Percentiles rank a stretch among this genome's conserved stretches.
Conservation (phyloP, 2,329 filamentous ascomycete species). For the Botrytis tulipae region DNA sequence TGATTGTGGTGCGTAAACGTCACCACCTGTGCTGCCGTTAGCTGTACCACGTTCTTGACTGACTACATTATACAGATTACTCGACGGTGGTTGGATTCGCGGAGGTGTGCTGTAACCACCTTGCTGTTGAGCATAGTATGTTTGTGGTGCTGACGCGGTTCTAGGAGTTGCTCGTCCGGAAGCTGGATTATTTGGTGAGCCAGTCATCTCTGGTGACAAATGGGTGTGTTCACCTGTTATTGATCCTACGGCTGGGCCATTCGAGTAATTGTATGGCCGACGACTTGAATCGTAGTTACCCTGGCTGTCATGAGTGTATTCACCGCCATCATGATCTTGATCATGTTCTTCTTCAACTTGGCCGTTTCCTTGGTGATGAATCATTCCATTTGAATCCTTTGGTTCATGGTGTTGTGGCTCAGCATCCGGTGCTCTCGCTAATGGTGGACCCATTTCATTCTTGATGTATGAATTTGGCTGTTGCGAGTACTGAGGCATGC, state of each 20-base stretch:
- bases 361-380: conserved; percentile 56
- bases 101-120: conserved; percentile 74
- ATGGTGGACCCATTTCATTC: conserved; percentile 84
- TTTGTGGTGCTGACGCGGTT: conserved; percentile 67
- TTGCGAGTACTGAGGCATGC: conserved; percentile 65
- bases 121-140: conserved; percentile 67
- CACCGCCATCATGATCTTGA: conserved; percentile 71
- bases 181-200: conserved; percentile 75
- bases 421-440: conserved; percentile 57
- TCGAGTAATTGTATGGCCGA: conserved; percentile 72
- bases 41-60: conserved; percentile 70
- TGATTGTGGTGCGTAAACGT: conserved; percentile 67
- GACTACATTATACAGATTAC: conserved; percentile 86
- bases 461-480: conserved; percentile 65
- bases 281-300: conserved; percentile 70
- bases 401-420: conserved; percentile 61
- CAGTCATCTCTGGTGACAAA: conserved; percentile 77
- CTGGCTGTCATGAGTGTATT: conserved; percentile 83
- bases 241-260: conserved; percentile 62
- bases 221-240: conserved; percentile 72
- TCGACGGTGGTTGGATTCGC: conserved; percentile 65
- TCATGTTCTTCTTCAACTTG: conserved; percentile 67
- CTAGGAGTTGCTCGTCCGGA: conserved; percentile 85
- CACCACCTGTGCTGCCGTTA: conserved; percentile 64
- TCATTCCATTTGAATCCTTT: conserved; percentile 64